Conservation (phyloP, 192 early-diverging fungal genomes). For the Backusella circina region DNA sequence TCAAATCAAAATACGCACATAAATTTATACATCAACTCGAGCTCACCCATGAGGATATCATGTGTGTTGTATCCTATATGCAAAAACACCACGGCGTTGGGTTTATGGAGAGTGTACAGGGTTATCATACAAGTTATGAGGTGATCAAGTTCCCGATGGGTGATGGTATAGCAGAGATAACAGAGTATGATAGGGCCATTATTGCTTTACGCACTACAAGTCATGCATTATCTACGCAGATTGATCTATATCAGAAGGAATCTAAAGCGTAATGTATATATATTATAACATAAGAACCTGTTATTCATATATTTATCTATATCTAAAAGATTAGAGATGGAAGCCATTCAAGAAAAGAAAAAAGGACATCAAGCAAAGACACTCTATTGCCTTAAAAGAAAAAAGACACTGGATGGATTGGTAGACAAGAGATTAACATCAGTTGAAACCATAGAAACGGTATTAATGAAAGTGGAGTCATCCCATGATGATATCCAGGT, state of each 20-base stretch:
- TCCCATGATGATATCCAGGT: constrained; percentile 62
- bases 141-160: constrained; percentile 19
- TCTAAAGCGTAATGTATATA: constrained; percentile 42
- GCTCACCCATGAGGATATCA: constrained; percentile 26
- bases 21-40: background rate
- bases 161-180: constrained; percentile 31
- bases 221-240: constrained; percentile 47
- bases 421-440: constrained; percentile 54
- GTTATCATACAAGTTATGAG: constrained; percentile 3
- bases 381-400: constrained; percentile 48
- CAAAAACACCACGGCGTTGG: constrained; percentile 9
- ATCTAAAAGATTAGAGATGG: background rate
- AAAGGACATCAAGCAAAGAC: constrained; percentile 47
- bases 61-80: constrained; percentile 28
- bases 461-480: constrained; percentile 58
- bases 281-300: background rate
- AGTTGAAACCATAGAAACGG: constrained; percentile 54
- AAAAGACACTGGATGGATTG: constrained; percentile 49
- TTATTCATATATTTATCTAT: background rate
- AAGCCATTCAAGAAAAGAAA: background rate
- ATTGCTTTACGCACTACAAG: constrained; percentile 50
- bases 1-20: background rate
- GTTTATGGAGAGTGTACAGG: constrained; percentile 13
- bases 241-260: constrained; percentile 51
- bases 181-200: constrained; percentile 54